Percentiles rank a stretch among this genome's conserved stretches.
phyloP scores from a whole-genome alignment of 1,139 yeast species.

The Eremothecium gossypii region DNA sequence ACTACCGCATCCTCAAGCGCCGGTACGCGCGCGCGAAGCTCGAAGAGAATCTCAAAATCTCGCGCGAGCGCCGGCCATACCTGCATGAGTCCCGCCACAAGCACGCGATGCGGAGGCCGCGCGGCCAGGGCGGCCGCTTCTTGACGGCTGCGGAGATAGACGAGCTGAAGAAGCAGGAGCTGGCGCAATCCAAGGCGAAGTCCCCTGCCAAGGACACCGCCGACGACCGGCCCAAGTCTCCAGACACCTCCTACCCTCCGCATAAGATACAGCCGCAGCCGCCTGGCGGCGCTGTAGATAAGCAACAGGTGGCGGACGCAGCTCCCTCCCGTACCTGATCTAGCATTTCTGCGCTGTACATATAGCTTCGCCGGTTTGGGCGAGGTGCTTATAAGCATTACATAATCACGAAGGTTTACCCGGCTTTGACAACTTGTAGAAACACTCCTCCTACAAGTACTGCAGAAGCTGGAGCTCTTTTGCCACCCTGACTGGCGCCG shows the following conservation, averaged over 20 bases:
- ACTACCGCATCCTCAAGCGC: slow-evolving; percentile 86
- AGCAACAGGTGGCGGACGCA: too few relatives aligned
- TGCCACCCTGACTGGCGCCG: neutral
- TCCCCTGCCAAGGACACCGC: too few relatives aligned
- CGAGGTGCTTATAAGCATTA: too few relatives aligned
- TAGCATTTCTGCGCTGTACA: too few relatives aligned
- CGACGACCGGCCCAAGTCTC: too few relatives aligned
- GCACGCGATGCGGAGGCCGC: slow-evolving; percentile 98
- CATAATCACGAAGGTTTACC: too few relatives aligned
- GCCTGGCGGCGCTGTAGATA: too few relatives aligned
- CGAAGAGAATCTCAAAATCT: slow-evolving; percentile 80
- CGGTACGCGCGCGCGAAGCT: slow-evolving; percentile 88
- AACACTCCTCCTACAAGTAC: neutral
- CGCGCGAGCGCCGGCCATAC: slow-evolving; percentile 88
- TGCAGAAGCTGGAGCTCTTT: neutral
- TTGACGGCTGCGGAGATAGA: slow-evolving; percentile 92
- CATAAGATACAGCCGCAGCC: too few relatives aligned
- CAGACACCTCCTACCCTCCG: too few relatives aligned
- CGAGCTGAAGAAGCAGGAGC: slow-evolving; percentile 48
- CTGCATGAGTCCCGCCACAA: slow-evolving; percentile 95
- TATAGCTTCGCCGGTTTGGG: too few relatives aligned
- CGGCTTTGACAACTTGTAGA: neutral
- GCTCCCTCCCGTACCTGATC: too few relatives aligned
- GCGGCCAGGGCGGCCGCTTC: slow-evolving; percentile 98
- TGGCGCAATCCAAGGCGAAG: too few relatives aligned